phyloP scores from a whole-genome alignment of 257 asterid species.

The Nicotiana tabacum region DNA sequence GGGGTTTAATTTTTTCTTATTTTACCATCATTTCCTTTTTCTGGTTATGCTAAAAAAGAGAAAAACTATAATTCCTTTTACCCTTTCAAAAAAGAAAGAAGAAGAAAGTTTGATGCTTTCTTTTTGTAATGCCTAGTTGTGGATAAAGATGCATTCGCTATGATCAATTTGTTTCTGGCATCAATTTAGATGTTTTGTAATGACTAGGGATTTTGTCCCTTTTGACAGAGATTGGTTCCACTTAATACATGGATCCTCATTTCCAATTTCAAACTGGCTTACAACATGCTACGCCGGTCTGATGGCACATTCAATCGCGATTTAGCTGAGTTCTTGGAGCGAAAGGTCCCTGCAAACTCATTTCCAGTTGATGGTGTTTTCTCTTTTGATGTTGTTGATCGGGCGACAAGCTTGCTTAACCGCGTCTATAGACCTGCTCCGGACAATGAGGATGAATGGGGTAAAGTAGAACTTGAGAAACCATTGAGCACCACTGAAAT shows the following conservation, averaged over 20 bases:
- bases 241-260: conserved; percentile 45
- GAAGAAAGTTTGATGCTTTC: neutral
- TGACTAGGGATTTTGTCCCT: neutral
- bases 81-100: neutral
- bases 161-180: neutral
- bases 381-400: conserved; percentile 39
- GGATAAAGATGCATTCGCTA: neutral
- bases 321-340: conserved; percentile 41
- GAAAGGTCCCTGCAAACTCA: conserved; percentile 30
- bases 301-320: conserved; percentile 48
- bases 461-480: conserved; percentile 34
- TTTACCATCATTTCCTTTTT: conserved; percentile 9
- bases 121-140: neutral
- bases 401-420: conserved; percentile 25
- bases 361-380: conserved; percentile 43
- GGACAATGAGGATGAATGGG: conserved; percentile 27
- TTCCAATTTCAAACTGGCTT: conserved; percentile 42
- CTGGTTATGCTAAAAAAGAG: neutral
- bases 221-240: conserved; percentile 41
- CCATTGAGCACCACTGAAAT: conserved; percentile 33
- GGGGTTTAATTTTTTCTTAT: neutral
- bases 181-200: neutral
- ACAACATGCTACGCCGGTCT: conserved; percentile 41
- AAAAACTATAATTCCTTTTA: neutral
- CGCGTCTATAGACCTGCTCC: conserved; percentile 36